Conservation (phyloP, 192 early-diverging fungal species). For the Entomortierella lignicola region DNA sequence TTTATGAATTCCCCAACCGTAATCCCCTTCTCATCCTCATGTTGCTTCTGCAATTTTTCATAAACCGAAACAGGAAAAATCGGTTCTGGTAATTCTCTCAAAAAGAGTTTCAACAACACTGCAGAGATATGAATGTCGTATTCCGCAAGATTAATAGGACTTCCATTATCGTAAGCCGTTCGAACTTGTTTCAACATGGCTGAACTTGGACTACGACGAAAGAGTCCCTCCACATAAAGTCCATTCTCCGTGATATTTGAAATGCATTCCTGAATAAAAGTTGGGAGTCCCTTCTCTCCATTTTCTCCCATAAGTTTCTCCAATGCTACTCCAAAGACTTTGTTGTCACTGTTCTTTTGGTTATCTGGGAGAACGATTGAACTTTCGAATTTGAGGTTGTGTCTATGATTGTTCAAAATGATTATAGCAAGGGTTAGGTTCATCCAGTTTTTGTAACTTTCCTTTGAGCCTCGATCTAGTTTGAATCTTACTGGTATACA, state of each 20-base stretch:
- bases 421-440: not conserved
- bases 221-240: conserved; percentile 84
- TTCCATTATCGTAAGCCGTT: conserved; percentile 66
- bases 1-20: conserved; percentile 59
- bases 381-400: conserved; percentile 57
- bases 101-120: conserved; percentile 85
- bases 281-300: conserved; percentile 81
- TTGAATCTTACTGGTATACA: conserved; percentile 65
- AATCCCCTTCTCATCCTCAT: conserved; percentile 16
- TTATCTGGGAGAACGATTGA: conserved; percentile 55
- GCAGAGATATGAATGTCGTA: conserved; percentile 86
- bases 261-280: conserved; percentile 78
- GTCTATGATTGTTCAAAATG: conserved; percentile 13
- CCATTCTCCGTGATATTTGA: conserved; percentile 72
- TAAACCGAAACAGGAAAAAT: conserved; percentile 75
- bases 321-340: conserved; percentile 83
- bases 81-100: conserved; percentile 83
- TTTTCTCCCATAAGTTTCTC: conserved; percentile 79
- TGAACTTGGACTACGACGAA: conserved; percentile 85
- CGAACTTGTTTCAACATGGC: conserved; percentile 74
- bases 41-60: conserved; percentile 58
- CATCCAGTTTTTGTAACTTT: too few species aligned
- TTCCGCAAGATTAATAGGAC: conserved; percentile 66
- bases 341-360: conserved; percentile 38
- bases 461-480: too few species aligned